Conservation (phyloP, 352 stramenopile species). For the Phytophthora pluvialis region DNA sequence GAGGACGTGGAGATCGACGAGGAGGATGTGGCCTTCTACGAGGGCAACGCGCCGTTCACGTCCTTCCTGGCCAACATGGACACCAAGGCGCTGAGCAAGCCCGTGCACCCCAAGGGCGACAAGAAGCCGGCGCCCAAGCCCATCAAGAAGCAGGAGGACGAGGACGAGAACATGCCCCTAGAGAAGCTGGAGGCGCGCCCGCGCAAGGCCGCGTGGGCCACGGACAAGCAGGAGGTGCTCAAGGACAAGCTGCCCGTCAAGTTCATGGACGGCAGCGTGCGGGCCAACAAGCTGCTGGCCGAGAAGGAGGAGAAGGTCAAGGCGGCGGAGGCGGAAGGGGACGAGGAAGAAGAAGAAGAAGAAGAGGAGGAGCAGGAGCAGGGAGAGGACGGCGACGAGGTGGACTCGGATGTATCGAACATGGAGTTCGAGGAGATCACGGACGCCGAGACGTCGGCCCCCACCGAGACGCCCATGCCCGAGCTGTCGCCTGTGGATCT, state of each 20-base stretch:
- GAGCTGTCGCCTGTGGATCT: conserved; percentile 62
- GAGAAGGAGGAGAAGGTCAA: conserved; percentile 46
- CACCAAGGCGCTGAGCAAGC: conserved; percentile 61
- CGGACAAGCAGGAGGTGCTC: conserved; percentile 60
- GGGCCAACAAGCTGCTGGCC: conserved; percentile 69
- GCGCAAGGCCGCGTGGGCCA: conserved; percentile 68
- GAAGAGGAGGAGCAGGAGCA: conserved; percentile 49
- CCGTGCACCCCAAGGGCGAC: conserved; percentile 30
- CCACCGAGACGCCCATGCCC: conserved; percentile 6
- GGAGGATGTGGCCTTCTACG: conserved; percentile 83
- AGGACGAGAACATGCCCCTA: conserved; percentile 59
- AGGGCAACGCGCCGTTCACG: conserved; percentile 70
- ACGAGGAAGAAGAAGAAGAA: conserved; percentile 32
- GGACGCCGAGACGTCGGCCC: conserved; percentile 23
- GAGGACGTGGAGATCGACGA: conserved; percentile 73
- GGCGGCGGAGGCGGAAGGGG: conserved; percentile 7
- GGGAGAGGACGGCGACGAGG: conserved; percentile 48
- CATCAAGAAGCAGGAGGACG: conserved; percentile 38
- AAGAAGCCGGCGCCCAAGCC: conserved; percentile 45
- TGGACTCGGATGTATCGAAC: conserved; percentile 76
- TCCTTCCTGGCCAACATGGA: conserved; percentile 87
- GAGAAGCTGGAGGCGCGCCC: conserved; percentile 81
- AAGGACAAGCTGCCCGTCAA: conserved; percentile 85
- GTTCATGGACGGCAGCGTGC: conserved; percentile 87
- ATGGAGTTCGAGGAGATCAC: conserved; percentile 86